Percentiles rank a stretch among this genome's conserved stretches.
Evolutionary conservation across 2,329 filamentous ascomycete species (phyloP).

Genomic region (Calonectria multiphialidica): DNA sequence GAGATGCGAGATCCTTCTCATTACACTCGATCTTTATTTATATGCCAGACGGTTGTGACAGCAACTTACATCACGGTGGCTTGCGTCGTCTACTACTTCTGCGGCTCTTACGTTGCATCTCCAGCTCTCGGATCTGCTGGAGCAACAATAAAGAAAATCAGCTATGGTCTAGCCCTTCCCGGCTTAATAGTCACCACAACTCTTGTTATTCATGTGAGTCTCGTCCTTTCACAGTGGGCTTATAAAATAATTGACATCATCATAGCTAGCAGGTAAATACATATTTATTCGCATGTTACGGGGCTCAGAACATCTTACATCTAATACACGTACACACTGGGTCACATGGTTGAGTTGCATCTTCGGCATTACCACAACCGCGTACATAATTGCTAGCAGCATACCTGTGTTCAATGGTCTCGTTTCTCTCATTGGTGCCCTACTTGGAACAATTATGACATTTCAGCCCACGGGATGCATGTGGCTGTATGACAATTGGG

Average conservation of each 20-base stretch:
- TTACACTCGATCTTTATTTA: slow-evolving; percentile 41
- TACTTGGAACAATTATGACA: slow-evolving; percentile 41
- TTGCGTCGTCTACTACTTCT: slow-evolving; percentile 58
- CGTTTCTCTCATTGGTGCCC: slow-evolving; percentile 39
- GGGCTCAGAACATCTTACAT: background rate
- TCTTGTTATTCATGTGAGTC: slow-evolving; percentile 38
- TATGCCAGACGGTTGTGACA: slow-evolving; percentile 42
- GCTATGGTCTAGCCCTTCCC: slow-evolving; percentile 53
- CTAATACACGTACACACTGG: slow-evolving; percentile 7
- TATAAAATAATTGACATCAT: background rate
- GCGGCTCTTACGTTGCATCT: slow-evolving; percentile 59
- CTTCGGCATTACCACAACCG: slow-evolving; percentile 23
- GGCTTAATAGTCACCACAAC: slow-evolving; percentile 44
- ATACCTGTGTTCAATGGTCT: slow-evolving; percentile 30
- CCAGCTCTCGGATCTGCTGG: slow-evolving; percentile 61
- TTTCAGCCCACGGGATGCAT: slow-evolving; percentile 38
- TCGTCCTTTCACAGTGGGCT: background rate
- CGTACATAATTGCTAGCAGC: slow-evolving; percentile 40
- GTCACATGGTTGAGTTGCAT: slow-evolving; percentile 26
- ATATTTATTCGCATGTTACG: slow-evolving; percentile 3
- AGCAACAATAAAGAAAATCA: slow-evolving; percentile 54
- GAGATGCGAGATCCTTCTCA: slow-evolving; percentile 48
- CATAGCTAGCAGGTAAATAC: background rate
- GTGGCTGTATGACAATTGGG: slow-evolving; percentile 39
- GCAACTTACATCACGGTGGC: slow-evolving; percentile 50